Evolutionary conservation across 2,329 filamentous ascomycete species (phyloP).

Genomic region (Penicillium freii): DNA sequence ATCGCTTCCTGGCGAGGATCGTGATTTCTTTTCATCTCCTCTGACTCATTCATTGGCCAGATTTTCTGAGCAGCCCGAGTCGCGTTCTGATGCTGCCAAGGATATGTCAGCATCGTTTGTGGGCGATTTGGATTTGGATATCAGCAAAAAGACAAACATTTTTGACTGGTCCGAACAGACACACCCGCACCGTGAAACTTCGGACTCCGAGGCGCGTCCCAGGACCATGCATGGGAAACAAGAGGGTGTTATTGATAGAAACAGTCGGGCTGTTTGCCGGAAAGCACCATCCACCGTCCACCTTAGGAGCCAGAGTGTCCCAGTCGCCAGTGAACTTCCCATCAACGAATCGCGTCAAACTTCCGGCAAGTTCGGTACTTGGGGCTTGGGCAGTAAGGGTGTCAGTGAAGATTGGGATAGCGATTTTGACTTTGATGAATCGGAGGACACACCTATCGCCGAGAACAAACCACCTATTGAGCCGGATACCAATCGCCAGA

Average conservation of each 20-base stretch:
- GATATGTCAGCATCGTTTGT: conserved; percentile 1
- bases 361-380: conserved; percentile 61
- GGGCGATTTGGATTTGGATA: conserved; percentile 29
- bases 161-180: conserved; percentile 66
- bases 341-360: conserved; percentile 51
- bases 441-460: conserved; percentile 42
- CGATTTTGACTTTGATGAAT: conserved; percentile 64
- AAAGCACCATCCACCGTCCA: conserved; percentile 60
- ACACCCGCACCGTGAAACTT: conserved; percentile 52
- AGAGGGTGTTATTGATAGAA: conserved; percentile 50
- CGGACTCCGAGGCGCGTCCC: conserved; percentile 55
- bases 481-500: conserved; percentile 23
- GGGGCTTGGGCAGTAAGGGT: conserved; percentile 65
- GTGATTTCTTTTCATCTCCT: conserved; percentile 6
- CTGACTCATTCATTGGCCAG: conserved; percentile 10
- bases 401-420: conserved; percentile 68
- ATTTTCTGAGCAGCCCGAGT: neutral
- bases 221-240: conserved; percentile 65
- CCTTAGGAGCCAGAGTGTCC: conserved; percentile 65
- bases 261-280: conserved; percentile 57
- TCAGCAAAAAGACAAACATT: conserved; percentile 53
- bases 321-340: conserved; percentile 54
- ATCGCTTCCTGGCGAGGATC: conserved; percentile 27
- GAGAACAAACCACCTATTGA: conserved; percentile 41
- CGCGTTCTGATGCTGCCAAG: conserved; percentile 2